Conservation (phyloP, 176 grass and related monocot species). For the Carex scoparia region DNA sequence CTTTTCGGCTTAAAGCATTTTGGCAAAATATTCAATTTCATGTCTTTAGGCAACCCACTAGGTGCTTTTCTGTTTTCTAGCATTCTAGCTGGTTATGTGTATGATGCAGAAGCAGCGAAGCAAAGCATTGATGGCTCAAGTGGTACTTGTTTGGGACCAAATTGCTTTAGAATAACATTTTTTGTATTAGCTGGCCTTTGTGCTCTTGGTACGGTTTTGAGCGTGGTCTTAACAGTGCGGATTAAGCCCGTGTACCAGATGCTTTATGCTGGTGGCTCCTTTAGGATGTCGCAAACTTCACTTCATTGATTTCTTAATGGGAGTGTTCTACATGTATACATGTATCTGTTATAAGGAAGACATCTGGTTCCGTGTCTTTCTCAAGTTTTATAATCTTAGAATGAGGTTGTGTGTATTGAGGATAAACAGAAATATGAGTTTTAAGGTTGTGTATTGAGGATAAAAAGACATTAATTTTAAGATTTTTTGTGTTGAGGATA, state of each 20-base stretch:
- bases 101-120: conserved; percentile 56
- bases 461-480: not conserved
- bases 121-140: conserved; percentile 35
- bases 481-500: not conserved
- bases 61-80: conserved; percentile 70
- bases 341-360: not conserved
- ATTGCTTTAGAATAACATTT: conserved; percentile 75
- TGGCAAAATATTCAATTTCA: conserved; percentile 79
- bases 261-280: conserved; percentile 81
- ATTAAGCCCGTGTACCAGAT: conserved; percentile 85
- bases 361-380: not conserved
- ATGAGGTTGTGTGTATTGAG: not conserved
- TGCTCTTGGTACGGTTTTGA: conserved; percentile 64
- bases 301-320: conserved; percentile 43
- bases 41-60: conserved; percentile 59
- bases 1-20: conserved; percentile 90
- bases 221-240: conserved; percentile 56
- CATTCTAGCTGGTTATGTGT: conserved; percentile 64
- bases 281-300: conserved; percentile 53
- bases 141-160: conserved; percentile 66
- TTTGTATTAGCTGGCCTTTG: conserved; percentile 54
- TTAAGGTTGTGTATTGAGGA: not conserved
- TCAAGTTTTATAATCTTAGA: not conserved
- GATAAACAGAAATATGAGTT: not conserved
- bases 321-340: not conserved